Base-by-base conservation (phyloP, 306 rosid species). In the Glycine latifolia region DNA sequence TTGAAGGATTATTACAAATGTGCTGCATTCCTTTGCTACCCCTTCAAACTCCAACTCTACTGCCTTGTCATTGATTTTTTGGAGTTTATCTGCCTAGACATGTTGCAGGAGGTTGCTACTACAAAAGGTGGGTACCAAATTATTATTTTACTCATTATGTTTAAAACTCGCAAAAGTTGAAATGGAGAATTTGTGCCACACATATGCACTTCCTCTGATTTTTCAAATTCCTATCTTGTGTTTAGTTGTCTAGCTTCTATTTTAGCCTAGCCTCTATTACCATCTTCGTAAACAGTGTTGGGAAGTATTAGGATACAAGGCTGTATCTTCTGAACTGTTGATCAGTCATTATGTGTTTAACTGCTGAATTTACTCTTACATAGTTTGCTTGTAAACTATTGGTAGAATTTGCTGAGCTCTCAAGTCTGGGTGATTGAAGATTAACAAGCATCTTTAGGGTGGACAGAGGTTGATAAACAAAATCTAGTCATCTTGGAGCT, bases 11-110 rank as follows among this genome's bases (percentile, higher is more conserved):
- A 78, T 87, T 91, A 92, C 73, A 81, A 82, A 26, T 2, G 31
- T 26, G 31, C 31, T 26, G 31, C 31, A 26, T 26, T 26, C 31
- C 31, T 26, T 26, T 26, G 31, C 93, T 88, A 82, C 87, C 87
- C 63, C 72, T 84, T 88, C 79, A 80, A 81, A 88, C 92, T 85
- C 98, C 93, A 77, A 78, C 81, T 84, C 73, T 82, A 90, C 86
- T 88, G 92, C 90, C 85, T 82, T 90, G 89, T 87, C 91, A 85
- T 77, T 88, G 90, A 83, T 72, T 77, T 84, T 58, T 77, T 87
- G 97, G 99, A 91, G 98, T 84, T 52, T 89, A 75, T 87, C 81
- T 89, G 92, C 90, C 82, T 89, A 84, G 91, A 91, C 89, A 85
- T 87, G 85, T 88, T 90, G 94, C 97, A n/a, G 96, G 91, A 89